A percentile compares a stretch with the other conserved stretches of the same genome.
Conservation (phyloP, 2,329 filamentous ascomycete genomes). For the Apiospora rasikravindrae region DNA sequence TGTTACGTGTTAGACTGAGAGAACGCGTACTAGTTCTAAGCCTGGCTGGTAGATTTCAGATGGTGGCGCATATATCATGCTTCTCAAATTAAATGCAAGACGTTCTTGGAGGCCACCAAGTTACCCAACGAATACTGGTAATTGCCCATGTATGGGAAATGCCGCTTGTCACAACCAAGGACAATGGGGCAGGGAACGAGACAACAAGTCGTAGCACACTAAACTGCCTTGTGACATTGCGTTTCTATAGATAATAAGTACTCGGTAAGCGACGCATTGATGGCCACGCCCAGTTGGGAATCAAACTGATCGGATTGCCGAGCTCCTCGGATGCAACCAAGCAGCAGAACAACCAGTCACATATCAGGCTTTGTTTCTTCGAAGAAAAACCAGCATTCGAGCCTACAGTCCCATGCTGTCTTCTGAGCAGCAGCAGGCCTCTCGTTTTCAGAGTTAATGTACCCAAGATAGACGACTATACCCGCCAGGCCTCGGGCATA, state of each 20-base stretch:
- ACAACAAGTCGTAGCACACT: not conserved
- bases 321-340: not conserved
- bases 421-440: no score
- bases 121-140: not conserved
- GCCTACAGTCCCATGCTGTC: no score
- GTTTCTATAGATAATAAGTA: not conserved
- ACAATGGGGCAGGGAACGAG: not conserved
- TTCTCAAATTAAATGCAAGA: not conserved
- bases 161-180: not conserved
- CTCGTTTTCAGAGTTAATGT: no score
- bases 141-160: not conserved
- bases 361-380: no score
- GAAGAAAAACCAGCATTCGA: no score
- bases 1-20: not conserved
- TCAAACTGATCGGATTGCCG: not conserved
- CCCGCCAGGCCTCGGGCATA: no score
- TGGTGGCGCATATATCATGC: not conserved
- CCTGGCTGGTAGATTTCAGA: not conserved
- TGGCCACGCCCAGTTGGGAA: no score
- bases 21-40: not conserved
- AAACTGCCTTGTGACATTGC: not conserved
- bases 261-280: not conserved
- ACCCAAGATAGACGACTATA: no score
- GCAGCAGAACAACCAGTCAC: not conserved
- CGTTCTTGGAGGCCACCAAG: not conserved